These are phyloP conservation scores for Tetracladium marchalianum DNA, from an alignment of 495 filamentous ascomycete genomes.

Conservation along the genomic window DNA sequence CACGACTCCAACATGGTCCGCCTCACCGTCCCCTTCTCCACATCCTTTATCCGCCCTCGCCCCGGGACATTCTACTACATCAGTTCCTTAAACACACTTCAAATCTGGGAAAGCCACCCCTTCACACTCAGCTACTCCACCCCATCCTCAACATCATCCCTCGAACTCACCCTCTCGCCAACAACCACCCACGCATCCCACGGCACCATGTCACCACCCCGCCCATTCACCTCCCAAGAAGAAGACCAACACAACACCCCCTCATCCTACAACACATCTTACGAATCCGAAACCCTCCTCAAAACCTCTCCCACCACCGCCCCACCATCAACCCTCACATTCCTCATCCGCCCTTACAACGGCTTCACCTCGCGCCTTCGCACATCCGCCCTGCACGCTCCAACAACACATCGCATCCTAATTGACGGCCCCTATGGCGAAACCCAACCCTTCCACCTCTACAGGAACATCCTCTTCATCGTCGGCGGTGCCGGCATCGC, in stretches of 20 bases:
- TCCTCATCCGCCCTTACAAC: slow-evolving; percentile 27
- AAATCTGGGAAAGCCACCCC: slow-evolving; percentile 49
- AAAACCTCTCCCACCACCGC: neutral
- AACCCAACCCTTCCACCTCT: slow-evolving; percentile 34
- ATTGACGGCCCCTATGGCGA: slow-evolving; percentile 53
- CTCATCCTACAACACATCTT: neutral
- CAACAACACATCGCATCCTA: slow-evolving; percentile 24
- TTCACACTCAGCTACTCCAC: slow-evolving; percentile 39
- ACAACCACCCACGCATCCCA: neutral
- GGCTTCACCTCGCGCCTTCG: slow-evolving; percentile 39
- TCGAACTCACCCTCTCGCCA: neutral
- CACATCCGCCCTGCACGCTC: slow-evolving; percentile 24
- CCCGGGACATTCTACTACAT: neutral
- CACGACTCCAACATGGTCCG: slow-evolving; percentile 39
- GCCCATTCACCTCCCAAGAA: neutral
- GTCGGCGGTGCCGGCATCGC: slow-evolving; percentile 52
- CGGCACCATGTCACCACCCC: too few species aligned
- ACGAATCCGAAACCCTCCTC: neutral
- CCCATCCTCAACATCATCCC: too few species aligned
- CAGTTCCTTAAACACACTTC: neutral
- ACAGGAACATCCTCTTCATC: slow-evolving; percentile 44
- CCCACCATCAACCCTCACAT: slow-evolving; percentile 7
- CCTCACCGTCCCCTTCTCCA: slow-evolving; percentile 31
- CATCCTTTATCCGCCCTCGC: slow-evolving; percentile 14
- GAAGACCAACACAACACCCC: neutral